These are phyloP conservation scores for Rhodosporidiobolus sp. DNA, from an alignment of 768 basidiomycete genomes.

Conservation along the genomic window DNA sequence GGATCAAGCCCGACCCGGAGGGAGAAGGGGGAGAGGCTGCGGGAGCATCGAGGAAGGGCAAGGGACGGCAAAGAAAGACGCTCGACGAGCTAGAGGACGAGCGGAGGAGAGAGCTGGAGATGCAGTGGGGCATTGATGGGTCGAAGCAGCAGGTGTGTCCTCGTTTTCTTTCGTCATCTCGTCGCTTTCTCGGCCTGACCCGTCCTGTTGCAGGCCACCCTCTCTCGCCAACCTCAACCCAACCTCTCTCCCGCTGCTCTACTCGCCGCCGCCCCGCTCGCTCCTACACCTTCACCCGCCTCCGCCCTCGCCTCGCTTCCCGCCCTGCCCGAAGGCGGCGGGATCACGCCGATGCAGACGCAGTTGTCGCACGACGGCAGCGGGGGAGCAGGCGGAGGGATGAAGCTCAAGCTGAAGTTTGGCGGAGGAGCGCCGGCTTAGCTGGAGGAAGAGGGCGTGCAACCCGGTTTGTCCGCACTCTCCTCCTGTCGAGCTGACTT, in stretches of 20 bases:
- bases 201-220: not conserved
- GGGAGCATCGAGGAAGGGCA: not conserved
- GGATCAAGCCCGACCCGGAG: not conserved
- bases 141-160: not conserved
- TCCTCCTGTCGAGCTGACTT: not conserved
- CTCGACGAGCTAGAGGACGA: not conserved
- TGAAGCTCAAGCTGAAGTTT: not conserved
- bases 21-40: not conserved
- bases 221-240: not conserved
- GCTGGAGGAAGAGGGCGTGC: not conserved
- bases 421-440: not conserved
- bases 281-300: not conserved
- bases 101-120: slow-evolving; percentile 8
- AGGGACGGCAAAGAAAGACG: not conserved
- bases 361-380: not conserved
- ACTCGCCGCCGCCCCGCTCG: not conserved
- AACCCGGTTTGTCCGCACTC: not conserved
- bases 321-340: not conserved
- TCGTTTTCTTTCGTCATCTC: not conserved
- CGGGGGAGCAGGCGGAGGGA: not conserved
- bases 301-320: not conserved
- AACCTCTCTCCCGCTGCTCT: not conserved
- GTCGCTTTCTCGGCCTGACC: not conserved
- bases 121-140: slow-evolving; percentile 1
- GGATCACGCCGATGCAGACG: not conserved